Evolutionary conservation across 805 yeast species (phyloP), one percentile per base, ranked within the genome.

Genomic region (Metschnikowia amazonensis): DNA sequence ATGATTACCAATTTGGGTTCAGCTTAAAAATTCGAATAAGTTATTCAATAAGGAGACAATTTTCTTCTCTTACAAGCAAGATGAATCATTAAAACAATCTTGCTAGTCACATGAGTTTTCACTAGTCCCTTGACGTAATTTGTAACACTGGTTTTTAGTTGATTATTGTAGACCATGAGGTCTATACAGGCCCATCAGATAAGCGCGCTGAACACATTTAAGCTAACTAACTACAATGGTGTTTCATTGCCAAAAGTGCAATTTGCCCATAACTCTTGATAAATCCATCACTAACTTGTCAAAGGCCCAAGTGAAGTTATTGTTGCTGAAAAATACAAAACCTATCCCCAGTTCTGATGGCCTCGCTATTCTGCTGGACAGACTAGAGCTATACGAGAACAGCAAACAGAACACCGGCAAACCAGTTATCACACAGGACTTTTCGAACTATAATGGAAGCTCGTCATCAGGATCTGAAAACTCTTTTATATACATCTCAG

Each of bases 231-330:
- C 21, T 11, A 21, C 14, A 13, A 54, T 54, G 58, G 46, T 52
- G 28, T 53, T 66, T 45, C 47, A 58, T 21, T 85, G 94, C 63
- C 86, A 80, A 57, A 65, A 80, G 53, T 85, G 92, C 61, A 72
- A 77, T 47, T 68, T 77, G 17, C 84, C 86, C 1, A 58, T 85
- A 27, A 58, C 61, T 10, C 63, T 83, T 4, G 86, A 84, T 58
- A 73, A 73, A 10, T 76, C 88, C 0, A 59, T 85, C 11, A 60
- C 66, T 17, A 75, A 74, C 27, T 60, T 83, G 21, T 74, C 78
- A 39, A 65, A 71, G 18, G 80, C 82, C 0, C 89, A 84, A 58
- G 64, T 74, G 3, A 73, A 76, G 32, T 67, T 83, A 18, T 64
- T 85, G 16, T 66, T 77, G 0, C 64, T 65, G n/a, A 67, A 67